Conservation (phyloP, 2,329 filamentous ascomycete genomes). For the Oidium heveae region DNA sequence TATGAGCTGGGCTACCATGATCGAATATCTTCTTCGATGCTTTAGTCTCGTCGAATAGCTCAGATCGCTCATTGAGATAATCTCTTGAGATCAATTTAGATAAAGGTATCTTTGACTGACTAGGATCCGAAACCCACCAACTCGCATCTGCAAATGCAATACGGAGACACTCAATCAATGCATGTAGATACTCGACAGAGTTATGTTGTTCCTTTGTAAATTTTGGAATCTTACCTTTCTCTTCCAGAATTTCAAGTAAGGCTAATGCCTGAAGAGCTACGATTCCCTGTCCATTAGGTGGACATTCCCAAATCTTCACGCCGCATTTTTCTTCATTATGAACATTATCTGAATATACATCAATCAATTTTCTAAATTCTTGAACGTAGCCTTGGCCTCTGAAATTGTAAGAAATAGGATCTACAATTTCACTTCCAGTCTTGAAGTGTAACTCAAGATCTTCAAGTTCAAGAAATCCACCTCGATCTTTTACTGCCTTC, state of each 20-base stretch:
- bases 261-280: conserved; percentile 86
- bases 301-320: conserved; percentile 84
- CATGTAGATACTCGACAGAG: conserved; percentile 56
- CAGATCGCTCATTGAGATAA: conserved; percentile 48
- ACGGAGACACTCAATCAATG: conserved; percentile 63
- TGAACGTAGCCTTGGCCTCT: conserved; percentile 33
- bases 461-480: conserved; percentile 53
- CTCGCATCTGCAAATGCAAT: conserved; percentile 73
- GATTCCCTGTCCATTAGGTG: conserved; percentile 87
- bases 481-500: conserved; percentile 48
- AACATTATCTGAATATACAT: conserved; percentile 17
- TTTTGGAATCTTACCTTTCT: conserved; percentile 42
- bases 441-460: conserved; percentile 60
- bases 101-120: conserved; percentile 42
- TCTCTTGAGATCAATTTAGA: conserved; percentile 40
- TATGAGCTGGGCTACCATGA: conserved; percentile 64
- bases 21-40: conserved; percentile 32
- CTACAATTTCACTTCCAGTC: conserved; percentile 49
- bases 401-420: conserved; percentile 65
- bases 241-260: conserved; percentile 68
- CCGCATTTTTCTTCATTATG: conserved; percentile 19
- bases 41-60: conserved; percentile 29
- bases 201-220: conserved; percentile 58
- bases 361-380: conserved; percentile 19
- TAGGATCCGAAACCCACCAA: conserved; percentile 79